Evolutionary conservation across 2,329 filamentous ascomycete genomes (phyloP).

Genomic region (Plectosphaerella plurivora): DNA sequence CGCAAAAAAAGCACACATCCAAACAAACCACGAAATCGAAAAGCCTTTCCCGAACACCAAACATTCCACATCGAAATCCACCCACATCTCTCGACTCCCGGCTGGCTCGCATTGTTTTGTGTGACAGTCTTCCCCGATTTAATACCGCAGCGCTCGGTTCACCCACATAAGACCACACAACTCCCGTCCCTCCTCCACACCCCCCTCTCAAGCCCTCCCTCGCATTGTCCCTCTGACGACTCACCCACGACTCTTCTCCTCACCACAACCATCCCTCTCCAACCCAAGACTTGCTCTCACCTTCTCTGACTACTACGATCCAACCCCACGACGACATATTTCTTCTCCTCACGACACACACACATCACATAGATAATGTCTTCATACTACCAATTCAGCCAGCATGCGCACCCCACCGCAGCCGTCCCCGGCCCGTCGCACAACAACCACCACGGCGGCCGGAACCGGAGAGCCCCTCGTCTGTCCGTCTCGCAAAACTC

Average conservation of each 20-base stretch:
- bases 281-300: background rate
- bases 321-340: constrained; percentile 3
- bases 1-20: background rate
- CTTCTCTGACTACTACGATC: background rate
- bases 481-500: constrained; percentile 76
- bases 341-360: background rate
- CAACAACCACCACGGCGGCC: constrained; percentile 71
- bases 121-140: constrained; percentile 1
- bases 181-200: background rate
- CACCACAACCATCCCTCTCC: background rate
- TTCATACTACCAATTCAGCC: constrained; percentile 60
- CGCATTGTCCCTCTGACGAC: background rate
- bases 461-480: constrained; percentile 79
- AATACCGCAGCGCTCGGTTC: constrained; percentile 6
- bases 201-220: background rate
- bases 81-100: background rate
- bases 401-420: constrained; percentile 54
- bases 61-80: background rate
- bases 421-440: constrained; percentile 56
- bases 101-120: constrained; percentile 3
- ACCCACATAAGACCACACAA: background rate
- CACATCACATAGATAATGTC: constrained; percentile 44
- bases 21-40: background rate
- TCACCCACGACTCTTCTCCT: background rate
- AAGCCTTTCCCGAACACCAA: background rate